Conservation (phyloP, 305 asterid genomes). For the Fraxinus floribunda region DNA sequence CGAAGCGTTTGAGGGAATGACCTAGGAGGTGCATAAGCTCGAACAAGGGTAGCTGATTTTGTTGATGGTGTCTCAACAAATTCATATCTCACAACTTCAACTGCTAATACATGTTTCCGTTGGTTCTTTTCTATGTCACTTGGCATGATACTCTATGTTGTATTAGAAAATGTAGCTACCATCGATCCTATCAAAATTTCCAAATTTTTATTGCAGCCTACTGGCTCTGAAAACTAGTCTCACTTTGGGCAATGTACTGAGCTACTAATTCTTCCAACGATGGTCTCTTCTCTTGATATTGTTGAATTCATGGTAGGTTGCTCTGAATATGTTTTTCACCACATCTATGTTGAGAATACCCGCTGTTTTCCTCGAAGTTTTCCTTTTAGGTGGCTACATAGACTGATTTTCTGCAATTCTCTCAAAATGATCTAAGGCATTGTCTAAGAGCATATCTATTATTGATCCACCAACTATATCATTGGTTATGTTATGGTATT, state of each 20-base stretch:
- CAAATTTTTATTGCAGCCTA: neutral
- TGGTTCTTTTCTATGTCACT: neutral
- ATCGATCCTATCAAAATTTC: too few species aligned
- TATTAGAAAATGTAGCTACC: neutral
- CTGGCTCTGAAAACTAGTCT: neutral
- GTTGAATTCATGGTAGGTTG: neutral
- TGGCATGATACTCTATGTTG: too few species aligned
- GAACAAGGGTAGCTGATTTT: neutral
- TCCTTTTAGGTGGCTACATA: neutral
- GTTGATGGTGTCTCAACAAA: neutral
- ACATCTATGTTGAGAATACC: neutral
- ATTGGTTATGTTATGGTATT: too few species aligned
- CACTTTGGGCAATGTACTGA: neutral
- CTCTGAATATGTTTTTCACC: neutral
- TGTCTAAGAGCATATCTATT: neutral
- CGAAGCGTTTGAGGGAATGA: neutral
- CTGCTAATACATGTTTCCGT: neutral
- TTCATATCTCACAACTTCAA: neutral
- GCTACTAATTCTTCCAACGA: too few species aligned
- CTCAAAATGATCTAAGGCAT: neutral
- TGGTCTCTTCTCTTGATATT: neutral
- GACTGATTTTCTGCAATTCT: neutral
- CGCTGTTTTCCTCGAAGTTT: neutral
- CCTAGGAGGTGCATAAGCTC: neutral
- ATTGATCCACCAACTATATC: neutral